These are phyloP conservation scores for Arthroderma sp. DNA, from an alignment of 2,329 filamentous ascomycete genomes.

Conservation along the genomic window DNA sequence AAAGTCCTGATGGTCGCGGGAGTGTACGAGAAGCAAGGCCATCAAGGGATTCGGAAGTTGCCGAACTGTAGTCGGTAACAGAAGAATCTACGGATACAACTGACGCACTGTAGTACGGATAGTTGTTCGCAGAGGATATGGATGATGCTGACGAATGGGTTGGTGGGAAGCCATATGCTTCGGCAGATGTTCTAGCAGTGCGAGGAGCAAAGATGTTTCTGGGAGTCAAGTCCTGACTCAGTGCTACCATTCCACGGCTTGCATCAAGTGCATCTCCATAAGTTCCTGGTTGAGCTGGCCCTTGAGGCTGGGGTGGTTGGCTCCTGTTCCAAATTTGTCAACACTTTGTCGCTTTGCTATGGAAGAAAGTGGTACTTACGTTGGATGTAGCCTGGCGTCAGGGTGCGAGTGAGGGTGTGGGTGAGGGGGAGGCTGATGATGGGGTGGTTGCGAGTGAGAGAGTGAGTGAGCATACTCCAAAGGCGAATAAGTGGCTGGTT, in stretches of 20 bases:
- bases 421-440: constrained; percentile 39
- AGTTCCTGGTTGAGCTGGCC: constrained; percentile 41
- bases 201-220: constrained; percentile 73
- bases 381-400: constrained; percentile 59
- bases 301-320: constrained; percentile 28
- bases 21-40: constrained; percentile 68
- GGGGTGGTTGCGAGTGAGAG: constrained; percentile 34
- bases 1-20: constrained; percentile 58
- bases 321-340: constrained; percentile 10
- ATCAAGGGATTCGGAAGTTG: constrained; percentile 70
- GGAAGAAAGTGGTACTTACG: constrained; percentile 43
- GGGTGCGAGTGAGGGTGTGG: constrained; percentile 26
- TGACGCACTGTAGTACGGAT: constrained; percentile 76
- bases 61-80: constrained; percentile 86
- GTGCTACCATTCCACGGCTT: constrained; percentile 83
- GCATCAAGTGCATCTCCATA: constrained; percentile 76
- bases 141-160: constrained; percentile 87
- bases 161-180: constrained; percentile 84
- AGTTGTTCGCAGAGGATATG: constrained; percentile 69
- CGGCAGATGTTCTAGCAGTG: constrained; percentile 55
- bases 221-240: constrained; percentile 84
- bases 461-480: constrained; percentile 61
- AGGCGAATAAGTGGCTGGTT: constrained; percentile 57
- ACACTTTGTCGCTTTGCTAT: background rate
- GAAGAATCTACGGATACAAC: constrained; percentile 56